phyloP scores from a whole-genome alignment of 495 filamentous ascomycete species.

The Daldinia grandis region DNA sequence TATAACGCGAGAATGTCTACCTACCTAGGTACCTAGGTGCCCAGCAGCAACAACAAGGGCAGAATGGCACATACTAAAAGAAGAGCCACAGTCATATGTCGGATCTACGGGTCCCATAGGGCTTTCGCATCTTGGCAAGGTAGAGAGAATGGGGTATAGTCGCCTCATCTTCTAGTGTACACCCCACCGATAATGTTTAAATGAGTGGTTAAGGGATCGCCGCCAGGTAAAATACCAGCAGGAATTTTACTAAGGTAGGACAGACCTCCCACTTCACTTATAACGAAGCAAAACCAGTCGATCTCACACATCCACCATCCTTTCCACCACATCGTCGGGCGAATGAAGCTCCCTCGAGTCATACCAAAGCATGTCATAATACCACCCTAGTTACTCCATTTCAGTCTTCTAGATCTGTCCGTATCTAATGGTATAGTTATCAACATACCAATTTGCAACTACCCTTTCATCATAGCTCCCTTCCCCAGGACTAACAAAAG shows the following conservation, averaged over 20 bases:
- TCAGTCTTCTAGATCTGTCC: neutral
- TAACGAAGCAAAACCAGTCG: neutral
- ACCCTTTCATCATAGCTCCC: neutral
- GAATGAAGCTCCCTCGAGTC: neutral
- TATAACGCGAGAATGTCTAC: neutral
- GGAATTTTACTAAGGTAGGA: neutral
- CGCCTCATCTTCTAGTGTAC: neutral
- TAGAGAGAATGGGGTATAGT: neutral
- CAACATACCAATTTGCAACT: neutral
- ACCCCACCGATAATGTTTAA: neutral
- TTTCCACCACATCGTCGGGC: no score
- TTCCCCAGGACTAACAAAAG: neutral
- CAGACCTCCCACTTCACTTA: neutral
- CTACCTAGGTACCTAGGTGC: no score
- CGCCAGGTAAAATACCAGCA: neutral
- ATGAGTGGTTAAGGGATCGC: neutral
- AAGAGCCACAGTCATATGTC: neutral
- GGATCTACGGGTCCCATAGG: neutral
- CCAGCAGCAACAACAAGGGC: neutral
- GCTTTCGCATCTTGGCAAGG: neutral
- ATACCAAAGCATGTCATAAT: neutral
- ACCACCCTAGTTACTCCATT: neutral
- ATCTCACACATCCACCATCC: no score
- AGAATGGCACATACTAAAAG: neutral
- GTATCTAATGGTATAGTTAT: neutral